Evolutionary conservation across 2,329 filamentous ascomycete species (phyloP).

Genomic region (Microdochium paspali): DNA sequence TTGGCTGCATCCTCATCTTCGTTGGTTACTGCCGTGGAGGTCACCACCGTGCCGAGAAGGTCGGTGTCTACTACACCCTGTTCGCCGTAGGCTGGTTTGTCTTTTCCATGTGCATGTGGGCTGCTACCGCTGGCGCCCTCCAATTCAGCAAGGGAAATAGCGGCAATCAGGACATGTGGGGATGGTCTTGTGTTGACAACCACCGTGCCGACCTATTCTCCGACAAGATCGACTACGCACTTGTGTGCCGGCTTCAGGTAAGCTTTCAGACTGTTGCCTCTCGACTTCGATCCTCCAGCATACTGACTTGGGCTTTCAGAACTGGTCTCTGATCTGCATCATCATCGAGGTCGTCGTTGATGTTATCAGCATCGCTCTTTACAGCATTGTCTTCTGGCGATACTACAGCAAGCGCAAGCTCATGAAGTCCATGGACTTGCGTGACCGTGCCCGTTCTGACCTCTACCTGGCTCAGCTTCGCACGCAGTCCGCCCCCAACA

Average conservation of each 20-base stretch:
- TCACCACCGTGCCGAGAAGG: conserved; percentile 82
- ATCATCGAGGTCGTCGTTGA: conserved; percentile 95
- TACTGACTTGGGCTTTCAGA: conserved; percentile 40
- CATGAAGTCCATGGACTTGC: conserved; percentile 91
- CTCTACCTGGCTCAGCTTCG: conserved; percentile 84
- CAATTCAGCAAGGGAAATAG: conserved; percentile 67
- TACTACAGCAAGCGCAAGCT: conserved; percentile 95
- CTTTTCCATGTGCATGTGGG: conserved; percentile 88
- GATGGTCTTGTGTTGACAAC: conserved; percentile 94
- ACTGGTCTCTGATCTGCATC: conserved; percentile 93
- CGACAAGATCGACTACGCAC: conserved; percentile 75
- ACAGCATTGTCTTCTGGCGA: conserved; percentile 92
- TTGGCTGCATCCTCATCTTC: conserved; percentile 72
- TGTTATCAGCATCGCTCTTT: conserved; percentile 82
- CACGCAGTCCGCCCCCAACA: conserved; percentile 86
- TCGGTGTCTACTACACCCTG: conserved; percentile 88
- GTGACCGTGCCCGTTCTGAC: conserved; percentile 88
- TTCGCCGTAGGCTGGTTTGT: conserved; percentile 93
- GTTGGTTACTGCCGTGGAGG: conserved; percentile 82
- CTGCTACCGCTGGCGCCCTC: conserved; percentile 72
- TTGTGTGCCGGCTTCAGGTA: conserved; percentile 83
- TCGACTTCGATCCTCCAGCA: not conserved
- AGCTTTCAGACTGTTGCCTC: conserved; percentile 12
- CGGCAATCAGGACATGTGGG: conserved; percentile 86
- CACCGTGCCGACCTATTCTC: conserved; percentile 67